These are phyloP conservation scores for Massariosphaeria phaeospora DNA, from an alignment of 495 filamentous ascomycete genomes.

Conservation along the genomic window DNA sequence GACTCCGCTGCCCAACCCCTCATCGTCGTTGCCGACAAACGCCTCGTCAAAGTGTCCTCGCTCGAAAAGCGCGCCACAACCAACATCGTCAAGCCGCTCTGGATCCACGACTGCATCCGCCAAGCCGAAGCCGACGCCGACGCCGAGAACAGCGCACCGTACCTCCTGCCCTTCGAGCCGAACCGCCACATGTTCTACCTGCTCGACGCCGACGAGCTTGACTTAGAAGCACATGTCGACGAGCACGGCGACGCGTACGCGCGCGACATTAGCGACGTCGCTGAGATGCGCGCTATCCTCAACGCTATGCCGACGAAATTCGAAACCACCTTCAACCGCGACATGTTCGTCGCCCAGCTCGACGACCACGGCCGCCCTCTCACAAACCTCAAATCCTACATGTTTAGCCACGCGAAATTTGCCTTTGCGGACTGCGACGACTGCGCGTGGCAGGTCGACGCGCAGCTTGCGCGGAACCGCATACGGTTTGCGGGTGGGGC, in stretches of 20 bases:
- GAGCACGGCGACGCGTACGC: slow-evolving; percentile 79
- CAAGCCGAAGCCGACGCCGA: slow-evolving; percentile 60
- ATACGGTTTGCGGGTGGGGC: slow-evolving; percentile 29
- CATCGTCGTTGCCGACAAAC: slow-evolving; percentile 71
- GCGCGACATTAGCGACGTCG: slow-evolving; percentile 55
- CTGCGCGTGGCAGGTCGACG: neutral
- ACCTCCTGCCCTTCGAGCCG: slow-evolving; percentile 66
- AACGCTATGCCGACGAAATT: slow-evolving; percentile 44
- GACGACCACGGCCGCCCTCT: slow-evolving; percentile 52
- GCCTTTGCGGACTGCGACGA: slow-evolving; percentile 44
- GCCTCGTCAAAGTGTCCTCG: slow-evolving; percentile 77
- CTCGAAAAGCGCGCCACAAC: slow-evolving; percentile 62
- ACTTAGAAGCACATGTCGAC: slow-evolving; percentile 57
- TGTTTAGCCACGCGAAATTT: slow-evolving; percentile 61
- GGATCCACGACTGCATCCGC: slow-evolving; percentile 77
- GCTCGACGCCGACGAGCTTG: slow-evolving; percentile 43
- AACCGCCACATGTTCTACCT: slow-evolving; percentile 59
- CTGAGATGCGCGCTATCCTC: slow-evolving; percentile 59
- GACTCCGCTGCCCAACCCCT: slow-evolving; percentile 56
- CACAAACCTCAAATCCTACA: slow-evolving; percentile 52
- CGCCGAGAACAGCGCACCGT: slow-evolving; percentile 47
- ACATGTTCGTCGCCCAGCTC: slow-evolving; percentile 49
- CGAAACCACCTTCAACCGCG: slow-evolving; percentile 21
- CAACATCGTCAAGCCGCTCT: slow-evolving; percentile 72
- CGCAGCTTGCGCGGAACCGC: slow-evolving; percentile 15